Evolutionary conservation across 2,329 filamentous ascomycete genomes (phyloP).

Genomic region (Myrmaecium sp.): DNA sequence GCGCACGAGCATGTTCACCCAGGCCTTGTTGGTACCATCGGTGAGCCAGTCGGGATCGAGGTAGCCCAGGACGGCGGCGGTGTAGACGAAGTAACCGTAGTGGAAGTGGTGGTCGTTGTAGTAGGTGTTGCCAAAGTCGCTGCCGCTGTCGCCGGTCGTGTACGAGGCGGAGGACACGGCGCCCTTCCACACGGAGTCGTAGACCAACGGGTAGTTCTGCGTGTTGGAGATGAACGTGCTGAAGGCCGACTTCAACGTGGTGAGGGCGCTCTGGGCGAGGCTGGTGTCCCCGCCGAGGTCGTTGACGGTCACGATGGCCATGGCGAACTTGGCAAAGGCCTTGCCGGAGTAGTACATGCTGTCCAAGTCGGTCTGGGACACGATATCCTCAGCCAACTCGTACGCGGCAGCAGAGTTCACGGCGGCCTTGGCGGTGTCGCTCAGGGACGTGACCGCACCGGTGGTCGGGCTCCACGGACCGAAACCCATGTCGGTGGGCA

Average conservation of each 20-base stretch:
- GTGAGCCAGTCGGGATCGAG: slow-evolving; percentile 61
- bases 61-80: slow-evolving; percentile 70
- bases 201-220: slow-evolving; percentile 36
- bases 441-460: slow-evolving; percentile 25
- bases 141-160: slow-evolving; percentile 40
- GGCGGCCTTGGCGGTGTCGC: slow-evolving; percentile 33
- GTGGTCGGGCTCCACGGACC: slow-evolving; percentile 52
- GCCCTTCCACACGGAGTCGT: slow-evolving; percentile 56
- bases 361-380: slow-evolving; percentile 54
- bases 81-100: slow-evolving; percentile 75
- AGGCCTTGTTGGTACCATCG: slow-evolving; percentile 49
- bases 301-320: slow-evolving; percentile 30
- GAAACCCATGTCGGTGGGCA: slow-evolving; percentile 63
- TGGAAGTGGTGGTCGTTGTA: slow-evolving; percentile 59
- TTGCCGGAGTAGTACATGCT: slow-evolving; percentile 48
- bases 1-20: slow-evolving; percentile 67
- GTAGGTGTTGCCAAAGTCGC: slow-evolving; percentile 80
- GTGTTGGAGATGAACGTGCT: slow-evolving; percentile 30
- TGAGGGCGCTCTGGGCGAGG: slow-evolving; percentile 34
- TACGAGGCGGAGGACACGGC: slow-evolving; percentile 67
- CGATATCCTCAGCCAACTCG: slow-evolving; percentile 65
- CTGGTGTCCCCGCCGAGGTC: slow-evolving; percentile 42
- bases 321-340: slow-evolving; percentile 27
- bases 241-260: slow-evolving; percentile 33
- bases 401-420: slow-evolving; percentile 46